Percentiles rank a stretch among this genome's conserved stretches.
These are phyloP conservation scores for Pilatotrama ljubarskyi DNA, from an alignment of 768 basidiomycete genomes.

Conservation along the genomic window DNA sequence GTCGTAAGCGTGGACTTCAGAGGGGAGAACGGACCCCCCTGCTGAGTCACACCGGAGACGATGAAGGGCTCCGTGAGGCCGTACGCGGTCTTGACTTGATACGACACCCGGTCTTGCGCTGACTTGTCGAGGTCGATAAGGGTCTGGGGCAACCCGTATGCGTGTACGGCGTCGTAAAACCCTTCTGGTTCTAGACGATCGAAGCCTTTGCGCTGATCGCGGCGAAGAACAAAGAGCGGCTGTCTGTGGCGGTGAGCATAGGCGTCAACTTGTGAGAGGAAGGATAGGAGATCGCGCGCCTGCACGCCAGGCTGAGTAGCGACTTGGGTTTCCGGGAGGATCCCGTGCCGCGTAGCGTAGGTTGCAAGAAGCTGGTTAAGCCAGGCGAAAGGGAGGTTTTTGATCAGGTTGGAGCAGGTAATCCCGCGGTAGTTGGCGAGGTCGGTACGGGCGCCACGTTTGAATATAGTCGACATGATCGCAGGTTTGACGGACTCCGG, in stretches of 20 bases:
- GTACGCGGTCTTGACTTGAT: conserved; percentile 26
- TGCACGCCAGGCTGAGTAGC: background rate
- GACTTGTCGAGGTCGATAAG: background rate
- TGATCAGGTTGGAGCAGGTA: conserved; percentile 27
- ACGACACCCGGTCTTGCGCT: background rate
- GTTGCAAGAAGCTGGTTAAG: conserved; percentile 27
- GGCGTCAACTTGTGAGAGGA: background rate
- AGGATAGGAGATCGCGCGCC: background rate
- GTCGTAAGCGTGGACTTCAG: conserved; percentile 34
- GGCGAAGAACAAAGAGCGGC: background rate
- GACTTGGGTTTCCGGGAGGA: background rate
- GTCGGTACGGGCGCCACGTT: conserved; percentile 26
- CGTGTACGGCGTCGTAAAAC: background rate
- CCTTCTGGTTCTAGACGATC: background rate
- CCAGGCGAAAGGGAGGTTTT: conserved; percentile 33
- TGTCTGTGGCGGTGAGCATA: background rate
- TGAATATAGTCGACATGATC: conserved; percentile 33
- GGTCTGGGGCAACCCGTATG: background rate
- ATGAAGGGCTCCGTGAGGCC: conserved; percentile 27
- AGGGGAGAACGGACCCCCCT: conserved; percentile 32
- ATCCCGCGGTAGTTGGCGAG: conserved; percentile 35
- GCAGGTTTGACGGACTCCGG: conserved; percentile 31
- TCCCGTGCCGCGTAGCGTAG: conserved; percentile 21
- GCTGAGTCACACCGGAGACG: conserved; percentile 31
- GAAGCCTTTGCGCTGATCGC: background rate